Base-by-base conservation (phyloP, 192 early-diverging fungal species). In the Umbelopsis sp. region DNA sequence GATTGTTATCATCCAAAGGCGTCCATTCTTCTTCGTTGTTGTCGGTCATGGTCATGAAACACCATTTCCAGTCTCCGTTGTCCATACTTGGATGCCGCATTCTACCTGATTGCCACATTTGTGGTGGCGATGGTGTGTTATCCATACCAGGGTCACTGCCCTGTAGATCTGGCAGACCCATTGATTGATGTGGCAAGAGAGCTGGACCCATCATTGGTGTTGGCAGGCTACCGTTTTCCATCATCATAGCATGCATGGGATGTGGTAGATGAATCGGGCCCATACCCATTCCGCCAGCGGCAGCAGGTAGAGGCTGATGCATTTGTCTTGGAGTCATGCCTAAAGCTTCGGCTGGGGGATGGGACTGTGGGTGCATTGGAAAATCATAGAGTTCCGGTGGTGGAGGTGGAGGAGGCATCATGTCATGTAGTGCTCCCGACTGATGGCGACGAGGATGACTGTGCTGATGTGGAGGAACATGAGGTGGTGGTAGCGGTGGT, bases 231-330 rank as follows among this genome's bases (percentile, higher is more conserved):
- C 15, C 27, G 30, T 7, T 61, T 35, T 61, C 55, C 27, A 61
- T 33, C 55, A 61, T 61, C 55, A 61, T 61, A 1, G 55, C 55
- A 61, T 61, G 55, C 30, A 61, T 61, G 0, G 55, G 55, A 35
- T 35, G 55, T 16, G 5, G 37, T 41, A 41, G 37, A 61, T 61
- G 52, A 21, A 23, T 20, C 8, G 53, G 53, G 0, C 27, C 27
- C 27, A 61, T 61, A 15, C 13, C 30, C 30, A 61, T 18, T 41
- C 37, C 37, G 27, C 27, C 27, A 41, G 2, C 37, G 6, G 2
- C 37, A 9, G 2, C 7, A 4, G 37, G 37, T 9, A 10, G 37
- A 41, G 37, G 37, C 10, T 41, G 37, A 41, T 41, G 37, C 37
- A 41, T 9, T 41, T 41, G 37, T 41, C 37, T 41, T 41, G 37